Evolutionary conservation across 208 protist genomes (phyloP).

Genomic region (Trypanosoma avium): DNA sequence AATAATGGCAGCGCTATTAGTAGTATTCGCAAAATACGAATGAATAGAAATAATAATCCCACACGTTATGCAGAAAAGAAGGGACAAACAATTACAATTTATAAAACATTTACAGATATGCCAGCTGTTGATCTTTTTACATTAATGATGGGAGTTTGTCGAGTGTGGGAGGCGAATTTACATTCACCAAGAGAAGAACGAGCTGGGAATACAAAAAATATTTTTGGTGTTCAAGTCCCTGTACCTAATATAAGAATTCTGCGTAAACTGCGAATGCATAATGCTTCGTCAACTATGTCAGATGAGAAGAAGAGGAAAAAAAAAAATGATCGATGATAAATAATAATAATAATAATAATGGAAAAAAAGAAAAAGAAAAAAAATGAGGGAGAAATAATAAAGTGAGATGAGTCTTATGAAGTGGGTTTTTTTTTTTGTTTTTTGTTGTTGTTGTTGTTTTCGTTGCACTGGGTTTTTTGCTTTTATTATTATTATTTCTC

Average conservation of each 20-base stretch:
- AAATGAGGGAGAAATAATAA: too few species aligned
- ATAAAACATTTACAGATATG: conserved; percentile 34
- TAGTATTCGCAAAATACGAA: not conserved
- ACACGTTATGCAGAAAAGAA: conserved; percentile 41
- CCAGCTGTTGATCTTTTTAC: conserved; percentile 42
- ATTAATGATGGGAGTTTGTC: conserved; percentile 45
- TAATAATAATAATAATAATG: too few species aligned
- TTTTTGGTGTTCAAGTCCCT: not conserved
- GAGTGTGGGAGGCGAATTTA: conserved; percentile 35
- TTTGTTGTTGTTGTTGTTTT: too few species aligned
- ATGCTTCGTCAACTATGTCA: not conserved
- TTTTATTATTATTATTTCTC: too few species aligned
- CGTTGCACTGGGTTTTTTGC: too few species aligned
- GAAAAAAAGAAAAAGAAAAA: too few species aligned
- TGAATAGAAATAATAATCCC: not conserved
- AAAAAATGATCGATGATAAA: too few species aligned
- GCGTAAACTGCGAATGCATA: not conserved
- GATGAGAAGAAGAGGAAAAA: not conserved
- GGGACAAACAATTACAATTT: conserved; percentile 45
- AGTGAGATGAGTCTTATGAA: too few species aligned
- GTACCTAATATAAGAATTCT: not conserved
- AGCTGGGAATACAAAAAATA: not conserved
- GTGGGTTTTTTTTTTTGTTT: too few species aligned
- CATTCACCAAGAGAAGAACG: not conserved
- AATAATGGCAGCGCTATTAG: not conserved